phyloP scores from a whole-genome alignment of 345 rosid genomes.

The thale cress (Arabidopsis thaliana) region DNA sequence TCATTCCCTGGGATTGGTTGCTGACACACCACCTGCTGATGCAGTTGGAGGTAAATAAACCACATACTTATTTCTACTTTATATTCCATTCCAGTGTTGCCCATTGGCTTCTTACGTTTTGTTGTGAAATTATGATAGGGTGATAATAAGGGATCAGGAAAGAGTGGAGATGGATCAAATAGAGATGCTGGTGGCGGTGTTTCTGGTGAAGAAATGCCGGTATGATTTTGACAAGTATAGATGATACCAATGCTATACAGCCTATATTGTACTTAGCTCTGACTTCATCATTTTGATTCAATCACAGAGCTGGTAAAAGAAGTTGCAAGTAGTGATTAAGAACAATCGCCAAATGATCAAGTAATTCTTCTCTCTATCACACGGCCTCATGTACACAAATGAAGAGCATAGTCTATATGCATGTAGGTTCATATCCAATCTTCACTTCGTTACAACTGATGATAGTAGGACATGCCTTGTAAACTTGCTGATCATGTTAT shows the following conservation, averaged over 20 bases:
- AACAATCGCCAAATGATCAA: constrained; percentile 42
- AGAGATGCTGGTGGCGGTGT: constrained; percentile 61
- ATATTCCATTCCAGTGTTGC: not conserved
- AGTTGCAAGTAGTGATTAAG: constrained; percentile 33
- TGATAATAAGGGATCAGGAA: constrained; percentile 70
- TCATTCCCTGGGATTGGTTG: constrained; percentile 37
- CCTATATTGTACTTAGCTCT: not conserved
- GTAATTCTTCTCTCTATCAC: constrained; percentile 38
- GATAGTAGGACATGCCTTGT: not conserved
- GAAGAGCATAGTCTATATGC: constrained; percentile 30
- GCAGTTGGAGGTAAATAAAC: constrained; percentile 73
- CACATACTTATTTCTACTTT: not conserved
- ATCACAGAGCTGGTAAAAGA: constrained; percentile 44
- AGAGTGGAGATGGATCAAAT: constrained; percentile 66
- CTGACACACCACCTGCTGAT: constrained; percentile 26
- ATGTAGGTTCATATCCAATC: constrained; percentile 35
- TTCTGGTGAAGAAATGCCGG: constrained; percentile 63
- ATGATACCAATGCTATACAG: not conserved
- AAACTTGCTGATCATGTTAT: not conserved
- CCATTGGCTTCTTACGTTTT: constrained; percentile 2
- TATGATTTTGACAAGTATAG: constrained; percentile 25
- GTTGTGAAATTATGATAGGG: constrained; percentile 54
- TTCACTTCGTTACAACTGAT: constrained; percentile 8
- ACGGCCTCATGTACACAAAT: constrained; percentile 25
- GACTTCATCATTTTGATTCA: not conserved